Evolutionary conservation across 257 asterid species (phyloP), one percentile per base, ranked within the genome.

Genomic region (Thymus quinquecostatus): DNA sequence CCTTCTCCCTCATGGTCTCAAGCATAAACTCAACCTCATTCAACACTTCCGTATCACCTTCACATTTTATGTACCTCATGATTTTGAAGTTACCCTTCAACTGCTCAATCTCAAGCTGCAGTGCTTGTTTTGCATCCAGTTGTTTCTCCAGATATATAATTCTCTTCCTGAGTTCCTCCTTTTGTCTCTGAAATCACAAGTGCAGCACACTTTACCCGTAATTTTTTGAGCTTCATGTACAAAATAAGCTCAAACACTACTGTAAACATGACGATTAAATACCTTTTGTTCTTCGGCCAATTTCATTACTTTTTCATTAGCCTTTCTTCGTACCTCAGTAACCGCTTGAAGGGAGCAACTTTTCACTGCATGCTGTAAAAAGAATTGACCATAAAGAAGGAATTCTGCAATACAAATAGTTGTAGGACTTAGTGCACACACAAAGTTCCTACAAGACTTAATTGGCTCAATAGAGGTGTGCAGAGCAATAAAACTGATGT

Each of bases 281-380:
- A 93, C 98, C 95, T 84, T 89, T 70, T 94, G 97, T 58, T 84
- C 88, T 85, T 91, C 96, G 55, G 92, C 95, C 87, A 94, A 71
- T 78, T 78, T 86, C 90, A 86, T 71, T 77, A 91, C 79, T 48
- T 81, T 85, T 71, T 82, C 87, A 66, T 86, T 95, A 13, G 81
- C 90, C 73, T 81, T 88, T 49, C 82, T 84, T 75, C 86, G 96
- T 80, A 83, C 92, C 78, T 83, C 86, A 21, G 89, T 69, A 29
- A 90, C 97, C 74, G 88, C 89, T 60, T 79, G 86, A 81, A 89
- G 79, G 41, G 81, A 81, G 78, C 72, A 80, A 73, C 84, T 89
- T 75, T 88, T 82, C 54, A 86, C 84, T 53, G 92, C 96, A 82
- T 91, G 87, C 98, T 91, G 87, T 70, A 69, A 64, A 63, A 58